These are phyloP conservation scores for Globisporangium polare DNA, from an alignment of 352 stramenopile species.

Conservation along the genomic window DNA sequence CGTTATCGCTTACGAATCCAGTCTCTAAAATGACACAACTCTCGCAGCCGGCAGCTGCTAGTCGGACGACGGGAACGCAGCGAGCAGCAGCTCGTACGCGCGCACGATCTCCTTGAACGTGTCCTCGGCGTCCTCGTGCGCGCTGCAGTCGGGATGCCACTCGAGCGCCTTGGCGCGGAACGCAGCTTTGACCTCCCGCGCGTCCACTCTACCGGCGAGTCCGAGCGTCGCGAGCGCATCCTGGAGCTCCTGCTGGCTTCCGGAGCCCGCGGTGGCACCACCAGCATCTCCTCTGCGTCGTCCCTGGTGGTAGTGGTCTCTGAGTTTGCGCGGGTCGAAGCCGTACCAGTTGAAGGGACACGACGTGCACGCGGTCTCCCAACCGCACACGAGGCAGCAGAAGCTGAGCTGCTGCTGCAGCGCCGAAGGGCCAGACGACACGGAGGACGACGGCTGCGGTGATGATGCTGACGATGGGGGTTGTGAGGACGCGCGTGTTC, in stretches of 20 bases:
- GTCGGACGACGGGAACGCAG: constrained; percentile 2
- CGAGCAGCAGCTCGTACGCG: constrained; percentile 85
- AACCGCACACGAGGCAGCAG: constrained; percentile 65
- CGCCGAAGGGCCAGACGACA: constrained; percentile 16
- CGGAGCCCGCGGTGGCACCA: background rate
- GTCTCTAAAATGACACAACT: background rate
- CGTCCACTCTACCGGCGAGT: constrained; percentile 11
- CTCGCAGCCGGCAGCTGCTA: background rate
- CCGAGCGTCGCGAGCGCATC: constrained; percentile 24
- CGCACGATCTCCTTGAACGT: constrained; percentile 85
- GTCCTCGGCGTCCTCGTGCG: constrained; percentile 59
- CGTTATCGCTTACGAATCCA: too few relatives aligned
- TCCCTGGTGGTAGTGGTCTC: constrained; percentile 12
- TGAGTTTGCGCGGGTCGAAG: constrained; percentile 50
- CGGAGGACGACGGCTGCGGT: background rate
- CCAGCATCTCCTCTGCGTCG: constrained; percentile 8
- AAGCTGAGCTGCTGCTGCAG: constrained; percentile 61
- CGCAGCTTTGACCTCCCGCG: constrained; percentile 39
- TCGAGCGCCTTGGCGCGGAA: constrained; percentile 76
- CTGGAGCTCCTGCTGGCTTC: constrained; percentile 14
- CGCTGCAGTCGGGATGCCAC: constrained; percentile 93
- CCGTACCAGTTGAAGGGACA: constrained; percentile 69
- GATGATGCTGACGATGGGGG: background rate
- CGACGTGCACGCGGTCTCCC: constrained; percentile 51
- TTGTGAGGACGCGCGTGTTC: background rate